Base-by-base conservation (phyloP, 2,329 filamentous ascomycete genomes). In the Dactylella cylindrospora region DNA sequence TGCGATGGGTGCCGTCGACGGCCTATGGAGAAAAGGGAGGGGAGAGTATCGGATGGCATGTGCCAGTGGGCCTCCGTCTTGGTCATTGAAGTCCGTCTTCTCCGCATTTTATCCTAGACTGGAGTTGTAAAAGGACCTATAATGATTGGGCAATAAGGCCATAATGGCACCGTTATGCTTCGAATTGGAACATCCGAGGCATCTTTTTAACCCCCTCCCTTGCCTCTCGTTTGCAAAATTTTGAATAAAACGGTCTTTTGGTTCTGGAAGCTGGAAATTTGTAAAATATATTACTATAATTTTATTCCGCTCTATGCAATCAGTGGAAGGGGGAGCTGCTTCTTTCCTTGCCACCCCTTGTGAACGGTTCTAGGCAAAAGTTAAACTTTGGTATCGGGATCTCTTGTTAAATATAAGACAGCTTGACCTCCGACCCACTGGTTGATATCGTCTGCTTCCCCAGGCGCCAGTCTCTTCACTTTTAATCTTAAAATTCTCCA, bases 31-130 rank as follows among this genome's bases (percentile, higher is more conserved):
- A n/a, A n/a, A n/a, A n/a, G n/a, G n/a, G n/a, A n/a, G n/a, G n/a
- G n/a, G n/a, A n/a, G n/a, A n/a, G n/a, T n/a, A n/a, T n/a, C n/a
- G 36, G 32, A 28, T 53, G 8, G 57, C 57, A 62, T 62, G 57
- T 62, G 57, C 57, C 25, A 52, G 53, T 53, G 35, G 31, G 31
- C 39, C 29, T 32, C 38, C n/a, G 10, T 20, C 35, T 41, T 47
- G n/a, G n/a, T n/a, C n/a, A n/a, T n/a, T n/a, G n/a, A n/a, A n/a
- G n/a, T n/a, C n/a, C n/a, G 10, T 20, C 35, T 41, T 47, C 57
- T 62, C 57, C 57, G 49, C 49, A 62, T 54, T 62, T 60, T 62
- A 36, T 43, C 43, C 55, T 49, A 39, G 41, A 62, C n/a, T n/a
- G n/a, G n/a, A n/a, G n/a, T n/a, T n/a, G n/a, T n/a, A n/a, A n/a